Evolutionary conservation across 176 grass and related monocot species (phyloP).

Genomic region (Phoenix dactylifera): DNA sequence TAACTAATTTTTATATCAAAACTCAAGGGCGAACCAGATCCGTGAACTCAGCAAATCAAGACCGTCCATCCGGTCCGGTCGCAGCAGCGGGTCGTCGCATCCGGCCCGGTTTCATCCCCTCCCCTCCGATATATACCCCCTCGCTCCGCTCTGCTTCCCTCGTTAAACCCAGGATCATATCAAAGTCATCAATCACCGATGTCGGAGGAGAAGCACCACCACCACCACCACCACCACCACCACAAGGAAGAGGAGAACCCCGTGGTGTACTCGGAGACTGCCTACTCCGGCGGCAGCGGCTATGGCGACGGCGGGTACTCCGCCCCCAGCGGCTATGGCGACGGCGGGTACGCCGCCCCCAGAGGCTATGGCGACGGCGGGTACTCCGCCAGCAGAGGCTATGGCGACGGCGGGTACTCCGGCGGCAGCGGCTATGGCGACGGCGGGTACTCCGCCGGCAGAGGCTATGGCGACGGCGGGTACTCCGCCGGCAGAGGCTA

Average conservation of each 20-base stretch:
- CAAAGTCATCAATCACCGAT: slow-evolving; percentile 4
- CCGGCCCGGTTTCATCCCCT: neutral
- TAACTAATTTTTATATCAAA: no score
- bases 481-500: neutral
- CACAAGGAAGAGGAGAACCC: slow-evolving; percentile 42
- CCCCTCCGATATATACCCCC: slow-evolving; percentile 19
- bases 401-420: neutral
- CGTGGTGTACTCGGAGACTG: slow-evolving; percentile 8
- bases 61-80: neutral
- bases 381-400: no score
- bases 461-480: neutral
- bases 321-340: neutral
- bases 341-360: neutral
- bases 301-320: neutral
- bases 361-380: neutral
- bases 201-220: slow-evolving; percentile 49
- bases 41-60: slow-evolving; percentile 29
- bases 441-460: neutral
- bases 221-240: slow-evolving; percentile 33
- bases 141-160: neutral
- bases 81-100: no score
- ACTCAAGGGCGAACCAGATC: slow-evolving; percentile 8
- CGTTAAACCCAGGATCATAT: neutral
- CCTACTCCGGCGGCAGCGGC: neutral
- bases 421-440: neutral